A percentile compares a stretch with the other conserved stretches of the same genome.
These are phyloP conservation scores for Botryotinia convoluta DNA, from an alignment of 2,329 filamentous ascomycete species.

Conservation along the genomic window DNA sequence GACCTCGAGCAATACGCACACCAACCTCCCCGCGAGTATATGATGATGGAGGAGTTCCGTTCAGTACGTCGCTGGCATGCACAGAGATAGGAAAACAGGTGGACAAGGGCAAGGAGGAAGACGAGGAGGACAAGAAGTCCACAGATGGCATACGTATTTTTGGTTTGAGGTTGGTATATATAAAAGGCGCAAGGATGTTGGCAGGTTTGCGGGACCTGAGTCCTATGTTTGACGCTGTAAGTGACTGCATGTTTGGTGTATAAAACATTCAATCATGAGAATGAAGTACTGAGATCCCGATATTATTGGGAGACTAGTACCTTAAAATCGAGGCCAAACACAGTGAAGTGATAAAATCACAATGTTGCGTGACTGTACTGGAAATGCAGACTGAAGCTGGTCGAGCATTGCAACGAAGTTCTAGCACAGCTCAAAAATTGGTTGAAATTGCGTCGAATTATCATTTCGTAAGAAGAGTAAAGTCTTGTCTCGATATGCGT, in stretches of 20 bases:
- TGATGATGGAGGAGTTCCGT: not conserved
- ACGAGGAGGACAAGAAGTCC: not conserved
- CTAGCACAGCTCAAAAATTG: not conserved
- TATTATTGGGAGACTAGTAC: too few species aligned
- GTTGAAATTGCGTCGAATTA: accelerated
- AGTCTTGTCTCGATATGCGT: not conserved
- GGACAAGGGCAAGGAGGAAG: not conserved
- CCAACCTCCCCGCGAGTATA: not conserved
- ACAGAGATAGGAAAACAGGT: accelerated
- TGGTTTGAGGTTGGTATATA: not conserved
- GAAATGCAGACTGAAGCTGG: not conserved
- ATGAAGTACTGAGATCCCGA: not conserved
- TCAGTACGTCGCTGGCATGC: not conserved
- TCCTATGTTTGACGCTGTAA: too few species aligned
- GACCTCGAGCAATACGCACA: not conserved
- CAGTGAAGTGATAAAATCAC: too few species aligned
- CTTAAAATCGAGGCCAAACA: too few species aligned
- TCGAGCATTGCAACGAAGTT: not conserved
- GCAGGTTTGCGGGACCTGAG: too few species aligned
- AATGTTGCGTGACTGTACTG: not conserved
- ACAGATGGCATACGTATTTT: not conserved
- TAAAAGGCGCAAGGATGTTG: not conserved
- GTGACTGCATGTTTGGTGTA: not conserved
- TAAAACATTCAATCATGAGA: not conserved
- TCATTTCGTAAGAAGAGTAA: too few species aligned